Percentiles rank a stretch among this genome's conserved stretches.
These are phyloP conservation scores for Lyophyllum atratum DNA, from an alignment of 768 basidiomycete genomes.

Conservation along the genomic window DNA sequence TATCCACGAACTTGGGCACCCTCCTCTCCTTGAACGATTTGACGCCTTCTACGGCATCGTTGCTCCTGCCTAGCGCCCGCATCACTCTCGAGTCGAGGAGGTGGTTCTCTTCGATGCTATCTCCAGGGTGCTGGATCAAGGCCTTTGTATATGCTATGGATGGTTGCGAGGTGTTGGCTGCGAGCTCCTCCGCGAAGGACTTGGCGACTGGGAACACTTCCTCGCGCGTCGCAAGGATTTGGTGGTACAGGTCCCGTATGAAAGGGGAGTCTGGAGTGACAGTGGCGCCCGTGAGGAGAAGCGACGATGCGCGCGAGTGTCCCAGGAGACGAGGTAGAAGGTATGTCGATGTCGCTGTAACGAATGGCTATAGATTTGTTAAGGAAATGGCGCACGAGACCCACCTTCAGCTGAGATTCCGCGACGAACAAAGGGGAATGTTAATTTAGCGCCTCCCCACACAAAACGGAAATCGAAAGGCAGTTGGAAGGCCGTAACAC, in stretches of 20 bases:
- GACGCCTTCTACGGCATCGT: constrained; percentile 50
- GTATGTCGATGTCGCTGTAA: constrained; percentile 41
- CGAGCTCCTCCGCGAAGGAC: constrained; percentile 53
- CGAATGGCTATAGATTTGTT: not conserved
- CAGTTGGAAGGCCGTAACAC: constrained; percentile 44
- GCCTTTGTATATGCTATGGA: constrained; percentile 53
- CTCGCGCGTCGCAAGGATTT: constrained; percentile 48
- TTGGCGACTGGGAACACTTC: constrained; percentile 55
- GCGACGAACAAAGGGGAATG: constrained; percentile 46
- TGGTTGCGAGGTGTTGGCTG: constrained; percentile 50
- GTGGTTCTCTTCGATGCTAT: constrained; percentile 55
- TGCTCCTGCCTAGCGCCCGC: constrained; percentile 34
- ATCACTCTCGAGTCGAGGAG: constrained; percentile 53
- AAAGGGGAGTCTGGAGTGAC: constrained; percentile 45
- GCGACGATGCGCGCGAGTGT: constrained; percentile 48
- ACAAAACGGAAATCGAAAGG: constrained; percentile 50
- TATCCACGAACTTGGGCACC: constrained; percentile 44
- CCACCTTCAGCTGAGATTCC: constrained; percentile 49
- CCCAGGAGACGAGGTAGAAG: constrained; percentile 59
- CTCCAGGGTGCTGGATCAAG: constrained; percentile 50
- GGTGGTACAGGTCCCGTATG: constrained; percentile 46
- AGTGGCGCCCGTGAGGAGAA: constrained; percentile 50
- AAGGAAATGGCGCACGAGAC: not conserved
- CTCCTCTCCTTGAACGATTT: constrained; percentile 51
- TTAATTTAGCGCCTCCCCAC: constrained; percentile 45